phyloP scores from a whole-genome alignment of 2,329 filamentous ascomycete species.

The Monosporascus sp. region DNA sequence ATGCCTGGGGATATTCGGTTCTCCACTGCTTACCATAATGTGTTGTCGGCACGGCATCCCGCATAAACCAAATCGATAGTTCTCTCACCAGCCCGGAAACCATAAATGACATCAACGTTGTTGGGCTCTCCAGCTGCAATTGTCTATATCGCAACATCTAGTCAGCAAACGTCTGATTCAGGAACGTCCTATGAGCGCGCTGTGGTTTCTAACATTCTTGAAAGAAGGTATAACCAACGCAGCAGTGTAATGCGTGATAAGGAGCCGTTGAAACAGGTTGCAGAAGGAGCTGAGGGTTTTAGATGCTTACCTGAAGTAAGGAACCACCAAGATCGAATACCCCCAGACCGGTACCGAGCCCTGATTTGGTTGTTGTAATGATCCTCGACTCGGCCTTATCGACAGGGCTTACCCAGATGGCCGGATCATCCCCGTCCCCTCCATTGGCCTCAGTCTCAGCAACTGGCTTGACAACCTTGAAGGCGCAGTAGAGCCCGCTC shows the following conservation, averaged over 20 bases:
- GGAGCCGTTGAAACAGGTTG: no score
- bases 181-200: no score
- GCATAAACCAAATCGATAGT: constrained; percentile 44
- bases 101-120: constrained; percentile 50
- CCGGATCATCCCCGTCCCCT: constrained; percentile 41
- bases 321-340: constrained; percentile 45
- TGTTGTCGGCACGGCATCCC: constrained; percentile 45
- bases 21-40: constrained; percentile 38
- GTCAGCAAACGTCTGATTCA: no score
- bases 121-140: constrained; percentile 42
- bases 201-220: no score
- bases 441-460: constrained; percentile 39
- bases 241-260: no score
- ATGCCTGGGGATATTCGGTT: background rate
- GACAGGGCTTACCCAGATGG: constrained; percentile 41
- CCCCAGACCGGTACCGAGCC: constrained; percentile 39
- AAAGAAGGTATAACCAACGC: no score
- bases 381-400: constrained; percentile 38
- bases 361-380: constrained; percentile 47
- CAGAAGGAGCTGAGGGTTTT: no score
- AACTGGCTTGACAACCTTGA: constrained; percentile 33
- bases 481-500: constrained; percentile 40
- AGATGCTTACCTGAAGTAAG: constrained; percentile 29
- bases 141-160: constrained; percentile 9
- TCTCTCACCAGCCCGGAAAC: constrained; percentile 36